Base-by-base conservation (phyloP, 23 red algal species). In the Porphyridium purpureum region DNA sequence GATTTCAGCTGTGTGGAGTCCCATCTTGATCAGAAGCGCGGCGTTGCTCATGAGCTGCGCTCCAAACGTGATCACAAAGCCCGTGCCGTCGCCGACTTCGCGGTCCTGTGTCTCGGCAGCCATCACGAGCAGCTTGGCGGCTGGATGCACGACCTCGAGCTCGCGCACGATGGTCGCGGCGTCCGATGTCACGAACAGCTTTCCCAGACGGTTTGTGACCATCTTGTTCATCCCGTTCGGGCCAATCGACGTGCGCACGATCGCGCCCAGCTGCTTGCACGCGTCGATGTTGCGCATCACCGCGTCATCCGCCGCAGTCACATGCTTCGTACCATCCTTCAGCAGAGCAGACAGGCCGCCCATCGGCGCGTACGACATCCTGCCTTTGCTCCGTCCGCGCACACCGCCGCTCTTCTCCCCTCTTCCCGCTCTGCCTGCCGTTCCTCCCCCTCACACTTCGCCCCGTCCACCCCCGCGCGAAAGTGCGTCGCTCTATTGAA, bases 111-210 rank as follows among this genome's bases (percentile, higher is more conserved):
- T 55, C 30, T 86, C 69, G 14, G 73, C 73, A 1, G 90, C 90
- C 70, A 76, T 85, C 23, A 98, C 90, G 41, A 85, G 56, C 49
- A 98, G 53, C 60, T 85, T 86, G 5, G 90, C 90, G 32, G 90
- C 90, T 21, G 90, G 90, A 67, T 98, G 90, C n/a, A 98, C 67
- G 2, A 98, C 81, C 33, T 98, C 90, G 1, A 98, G 78, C 60
- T 98, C 90, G 17, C 75, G 62, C 17, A 98, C 69, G 15, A 98
- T 98, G 5, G 90, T 98, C 5, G 90, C 90, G 5, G 90, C 90
- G 66, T 98, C 90, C 0, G 90, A 86, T 11, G 90, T 98, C 47
- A 98, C 79, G 49, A 98, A 98, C 19, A 98, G 40, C 47, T 86
- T 85, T 40, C 74, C 73, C 29, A 86, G 24, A 33, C 76, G 81